Percentiles rank a stretch among this genome's conserved stretches.
These are phyloP conservation scores for Lipomyces japonicus DNA, from an alignment of 805 yeast genomes.

Conservation along the genomic window DNA sequence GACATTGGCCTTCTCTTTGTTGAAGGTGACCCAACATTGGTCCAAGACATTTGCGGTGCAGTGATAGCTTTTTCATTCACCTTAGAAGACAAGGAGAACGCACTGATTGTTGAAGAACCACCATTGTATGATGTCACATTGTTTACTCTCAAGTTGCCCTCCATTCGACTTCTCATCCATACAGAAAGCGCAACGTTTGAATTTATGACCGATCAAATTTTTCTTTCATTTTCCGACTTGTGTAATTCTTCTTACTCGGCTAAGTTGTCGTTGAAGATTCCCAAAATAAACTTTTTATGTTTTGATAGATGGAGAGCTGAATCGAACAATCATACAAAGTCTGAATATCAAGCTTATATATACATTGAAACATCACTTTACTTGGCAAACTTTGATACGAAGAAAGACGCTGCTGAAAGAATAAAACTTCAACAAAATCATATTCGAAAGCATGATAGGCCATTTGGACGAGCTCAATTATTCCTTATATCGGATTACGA, in stretches of 20 bases:
- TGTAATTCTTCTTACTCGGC: slow-evolving; percentile 63
- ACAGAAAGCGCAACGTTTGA: slow-evolving; percentile 36
- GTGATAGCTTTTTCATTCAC: slow-evolving; percentile 56
- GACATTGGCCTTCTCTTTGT: slow-evolving; percentile 56
- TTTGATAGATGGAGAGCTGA: slow-evolving; percentile 3
- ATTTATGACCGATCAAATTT: slow-evolving; percentile 32
- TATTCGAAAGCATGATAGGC: slow-evolving; percentile 68
- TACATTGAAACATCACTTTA: slow-evolving; percentile 55
- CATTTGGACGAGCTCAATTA: slow-evolving; percentile 77
- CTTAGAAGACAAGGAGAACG: slow-evolving; percentile 71
- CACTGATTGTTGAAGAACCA: slow-evolving; percentile 55
- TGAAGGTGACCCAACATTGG: slow-evolving; percentile 48
- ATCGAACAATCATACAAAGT: neutral
- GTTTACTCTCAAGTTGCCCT: slow-evolving; percentile 53
- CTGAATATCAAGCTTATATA: slow-evolving; percentile 34
- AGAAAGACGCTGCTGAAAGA: slow-evolving; percentile 46
- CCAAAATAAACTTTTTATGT: slow-evolving; percentile 42
- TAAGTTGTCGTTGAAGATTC: slow-evolving; percentile 50
- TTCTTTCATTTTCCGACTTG: slow-evolving; percentile 58
- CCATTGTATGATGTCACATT: slow-evolving; percentile 65
- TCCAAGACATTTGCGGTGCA: slow-evolving; percentile 45
- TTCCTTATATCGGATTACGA: slow-evolving; percentile 41
- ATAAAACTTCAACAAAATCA: slow-evolving; percentile 59
- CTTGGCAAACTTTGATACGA: slow-evolving; percentile 56
- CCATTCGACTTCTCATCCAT: slow-evolving; percentile 43